These are phyloP conservation scores for Cytospora leucostoma DNA, from an alignment of 2,329 filamentous ascomycete species.

Conservation along the genomic window DNA sequence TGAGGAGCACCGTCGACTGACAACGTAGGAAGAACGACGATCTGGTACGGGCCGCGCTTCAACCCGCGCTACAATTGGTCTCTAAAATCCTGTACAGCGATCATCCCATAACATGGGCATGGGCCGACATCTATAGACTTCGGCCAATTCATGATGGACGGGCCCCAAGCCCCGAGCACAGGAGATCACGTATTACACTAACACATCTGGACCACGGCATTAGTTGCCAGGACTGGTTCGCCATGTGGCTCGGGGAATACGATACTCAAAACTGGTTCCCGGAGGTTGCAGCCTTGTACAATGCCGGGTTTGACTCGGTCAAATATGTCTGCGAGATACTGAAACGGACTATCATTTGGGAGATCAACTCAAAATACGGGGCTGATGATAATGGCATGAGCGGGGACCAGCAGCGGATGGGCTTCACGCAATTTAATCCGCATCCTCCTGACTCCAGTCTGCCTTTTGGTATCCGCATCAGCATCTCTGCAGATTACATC, in stretches of 20 bases:
- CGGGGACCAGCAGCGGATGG: neutral
- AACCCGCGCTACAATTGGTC: constrained; percentile 24
- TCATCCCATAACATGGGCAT: constrained; percentile 20
- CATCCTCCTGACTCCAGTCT: no score
- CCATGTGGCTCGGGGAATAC: constrained; percentile 5
- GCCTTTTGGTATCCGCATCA: constrained; percentile 14
- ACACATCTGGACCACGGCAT: neutral
- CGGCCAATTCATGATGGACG: neutral
- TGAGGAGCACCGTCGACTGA: neutral
- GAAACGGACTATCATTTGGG: constrained; percentile 8
- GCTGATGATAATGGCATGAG: no score
- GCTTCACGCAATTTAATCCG: neutral
- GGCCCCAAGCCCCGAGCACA: neutral
- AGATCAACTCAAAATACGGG: constrained; percentile 4
- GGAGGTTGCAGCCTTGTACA: constrained; percentile 1
- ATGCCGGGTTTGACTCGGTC: constrained; percentile 12
- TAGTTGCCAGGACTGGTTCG: neutral
- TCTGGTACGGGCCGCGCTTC: constrained; percentile 21
- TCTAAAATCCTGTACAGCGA: constrained; percentile 18
- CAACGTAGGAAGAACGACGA: constrained; percentile 8
- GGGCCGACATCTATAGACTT: constrained; percentile 19
- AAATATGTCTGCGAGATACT: constrained; percentile 22
- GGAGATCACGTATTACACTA: neutral
- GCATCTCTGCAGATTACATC: constrained; percentile 11
- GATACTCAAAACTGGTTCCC: constrained; percentile 1